phyloP scores from a whole-genome alignment of 2,329 filamentous ascomycete species.

The Trichoderma polysporum region DNA sequence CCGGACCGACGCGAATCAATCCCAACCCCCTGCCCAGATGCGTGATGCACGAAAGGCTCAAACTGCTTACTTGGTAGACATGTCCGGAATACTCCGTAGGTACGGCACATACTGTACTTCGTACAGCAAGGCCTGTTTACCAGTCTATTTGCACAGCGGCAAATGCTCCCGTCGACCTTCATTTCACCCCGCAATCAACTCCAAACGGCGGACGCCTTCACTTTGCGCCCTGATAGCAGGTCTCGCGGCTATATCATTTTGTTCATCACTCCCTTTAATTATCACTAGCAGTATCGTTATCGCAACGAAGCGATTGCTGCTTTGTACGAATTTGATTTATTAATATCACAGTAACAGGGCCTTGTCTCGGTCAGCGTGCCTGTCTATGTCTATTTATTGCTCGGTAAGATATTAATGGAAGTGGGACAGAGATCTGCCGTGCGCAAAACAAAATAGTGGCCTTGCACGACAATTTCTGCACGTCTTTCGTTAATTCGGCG shows the following conservation, averaged over 20 bases:
- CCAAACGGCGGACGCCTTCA: conserved; percentile 13
- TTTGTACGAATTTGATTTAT: neutral
- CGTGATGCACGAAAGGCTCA: neutral
- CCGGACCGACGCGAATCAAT: conserved; percentile 10
- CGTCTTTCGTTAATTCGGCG: neutral
- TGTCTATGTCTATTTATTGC: no score
- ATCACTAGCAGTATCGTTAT: no score
- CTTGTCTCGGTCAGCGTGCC: no score
- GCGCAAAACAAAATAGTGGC: neutral
- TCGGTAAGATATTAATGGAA: neutral
- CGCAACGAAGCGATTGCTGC: neutral
- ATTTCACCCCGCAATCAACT: conserved; percentile 5
- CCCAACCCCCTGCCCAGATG: neutral
- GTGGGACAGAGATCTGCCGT: neutral
- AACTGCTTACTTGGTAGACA: neutral
- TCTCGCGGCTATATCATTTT: neutral
- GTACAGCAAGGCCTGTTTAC: neutral
- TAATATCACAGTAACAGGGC: neutral
- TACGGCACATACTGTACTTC: no score
- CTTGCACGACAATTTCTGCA: neutral
- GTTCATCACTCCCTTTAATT: neutral
- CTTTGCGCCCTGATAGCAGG: neutral
- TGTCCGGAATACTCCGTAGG: neutral
- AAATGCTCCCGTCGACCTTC: neutral
- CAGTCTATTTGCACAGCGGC: neutral